Evolutionary conservation across 768 basidiomycete genomes (phyloP), one percentile per base, ranked within the genome.

Genomic region (Pisolithus sp.): DNA sequence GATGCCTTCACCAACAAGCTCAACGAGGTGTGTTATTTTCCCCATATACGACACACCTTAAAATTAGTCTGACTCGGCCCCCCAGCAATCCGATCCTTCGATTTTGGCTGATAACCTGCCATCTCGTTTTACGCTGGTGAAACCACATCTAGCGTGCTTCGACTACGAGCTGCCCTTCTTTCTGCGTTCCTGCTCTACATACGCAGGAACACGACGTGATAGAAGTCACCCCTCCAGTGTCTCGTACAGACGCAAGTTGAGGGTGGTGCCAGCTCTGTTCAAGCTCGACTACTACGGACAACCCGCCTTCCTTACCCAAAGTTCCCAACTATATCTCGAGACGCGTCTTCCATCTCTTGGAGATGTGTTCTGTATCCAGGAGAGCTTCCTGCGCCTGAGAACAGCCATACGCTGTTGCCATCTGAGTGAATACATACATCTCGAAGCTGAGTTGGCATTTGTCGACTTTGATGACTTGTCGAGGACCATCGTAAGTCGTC

Each of bases 201-300:
- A 82, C 40, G 72, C 72, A n/a, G 10, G 60, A 66, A 21, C 76
- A 88, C 64, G 80, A 81, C 62, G 71, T 93, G 40, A 69, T 89
- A 53, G 96, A 99, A 63, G 95, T 99, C 46, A 98, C 93, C 0
- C 92, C 96, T 1, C 96, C 96, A n/a, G 0, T 96, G 93, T 69
- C 80, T 98, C 59, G 96, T 98, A 41, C 94, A 98, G 68, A 98
- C 96, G 0, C 93, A 94, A 60, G 96, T 98, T 49, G 95, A 98
- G 68, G 96, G 95, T 55, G 95, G 95, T 13, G 86, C 93, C 13
- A 97, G n/a, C 93, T 5, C 77, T 98, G 20, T 98, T 98, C 81
- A 89, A 87, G 66, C 76, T 99, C 53, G 85, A 97, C 62, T 98
- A 98, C 68, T 99, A 98, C 62, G 93, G 93, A 20, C 84, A 94